These are phyloP conservation scores for Pythium grandisporangium DNA, from an alignment of 352 stramenopile genomes.

Conservation along the genomic window DNA sequence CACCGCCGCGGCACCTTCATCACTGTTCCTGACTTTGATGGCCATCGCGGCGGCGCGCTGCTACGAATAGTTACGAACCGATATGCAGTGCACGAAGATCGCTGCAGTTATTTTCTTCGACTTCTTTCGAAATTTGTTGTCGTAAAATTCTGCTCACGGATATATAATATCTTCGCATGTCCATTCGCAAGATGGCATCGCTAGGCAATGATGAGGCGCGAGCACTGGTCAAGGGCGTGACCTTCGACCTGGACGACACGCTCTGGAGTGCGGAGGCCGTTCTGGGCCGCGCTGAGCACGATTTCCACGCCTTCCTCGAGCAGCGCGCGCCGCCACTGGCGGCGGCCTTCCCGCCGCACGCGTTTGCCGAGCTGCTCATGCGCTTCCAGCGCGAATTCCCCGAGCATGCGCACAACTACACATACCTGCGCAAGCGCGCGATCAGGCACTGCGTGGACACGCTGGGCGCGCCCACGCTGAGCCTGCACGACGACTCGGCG, in stretches of 20 bases:
- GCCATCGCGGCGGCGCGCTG: too few relatives aligned
- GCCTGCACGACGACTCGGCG: conserved; percentile 6
- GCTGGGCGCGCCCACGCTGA: conserved; percentile 13
- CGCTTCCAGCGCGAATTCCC: conserved; percentile 32
- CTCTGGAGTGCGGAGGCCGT: conserved; percentile 54
- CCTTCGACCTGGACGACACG: conserved; percentile 78
- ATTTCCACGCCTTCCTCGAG: conserved; percentile 41
- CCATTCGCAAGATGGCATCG: too few relatives aligned
- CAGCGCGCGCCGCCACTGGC: conserved; percentile 20
- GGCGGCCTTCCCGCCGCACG: conserved; percentile 25
- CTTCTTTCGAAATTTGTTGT: too few relatives aligned
- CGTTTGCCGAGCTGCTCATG: conserved; percentile 29
- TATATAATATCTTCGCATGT: too few relatives aligned
- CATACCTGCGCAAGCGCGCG: conserved; percentile 51
- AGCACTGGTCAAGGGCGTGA: conserved; percentile 37
- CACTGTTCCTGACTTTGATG: too few relatives aligned
- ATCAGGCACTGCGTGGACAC: conserved; percentile 31
- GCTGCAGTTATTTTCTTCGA: too few relatives aligned
- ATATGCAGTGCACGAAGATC: too few relatives aligned
- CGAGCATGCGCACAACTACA: conserved; percentile 51
- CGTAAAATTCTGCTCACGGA: too few relatives aligned
- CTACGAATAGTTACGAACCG: too few relatives aligned
- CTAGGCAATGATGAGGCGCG: background rate
- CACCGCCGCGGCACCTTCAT: too few relatives aligned
- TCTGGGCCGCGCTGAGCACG: conserved; percentile 26